Evolutionary conservation across 495 filamentous ascomycete species (phyloP), one percentile per base, ranked within the genome.

Genomic region (Glonium stellatum): DNA sequence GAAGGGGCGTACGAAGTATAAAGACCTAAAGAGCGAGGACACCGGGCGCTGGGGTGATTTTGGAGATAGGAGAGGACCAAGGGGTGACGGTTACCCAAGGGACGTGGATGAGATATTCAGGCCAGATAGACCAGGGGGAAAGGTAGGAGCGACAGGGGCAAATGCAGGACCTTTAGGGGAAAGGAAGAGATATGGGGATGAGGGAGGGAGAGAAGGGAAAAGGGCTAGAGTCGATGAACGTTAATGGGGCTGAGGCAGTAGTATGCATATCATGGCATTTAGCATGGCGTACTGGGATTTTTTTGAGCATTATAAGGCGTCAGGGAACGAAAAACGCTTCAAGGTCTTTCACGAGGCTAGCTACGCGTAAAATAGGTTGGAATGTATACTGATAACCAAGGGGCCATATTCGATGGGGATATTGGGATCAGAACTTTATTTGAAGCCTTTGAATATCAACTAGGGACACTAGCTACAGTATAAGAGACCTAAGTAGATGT

Each of bases 1-100:
- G 78, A 95, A 95, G 75, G 92, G 93, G 0, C 83, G 91, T 18
- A 96, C 92, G 15, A 87, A 84, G 68, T 96, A 97, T 69, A 85
- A 79, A 59, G 95, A 99, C 76, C 74, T 99, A 50, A 87, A 84
- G 73, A 84, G 76, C 5, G 95, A 99, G 77, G 93, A 99, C 77
- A 99, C 93, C 15, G 95, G 92, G 0, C 77, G 79, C 31, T 95
- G 89, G 84, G 92, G 89, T 4, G 71, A 81, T 5, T 76, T 82
- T 61, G 81, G 80, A 37, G 84, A 85, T 12, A 78, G 76, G 52
- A 47, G 72, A 73, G 55, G 66, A 71, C 58, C 71, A 67, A 71
- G 49, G 75, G 73, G 44, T 18, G 69, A 65, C 25, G 62, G 63
- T 48, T 58, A 54, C 11, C 67, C 69, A 55, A 63, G 73, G 10